Evolutionary conservation across 139 green algal species (phyloP).

Genomic region (Astrephomene gubernaculifera): DNA sequence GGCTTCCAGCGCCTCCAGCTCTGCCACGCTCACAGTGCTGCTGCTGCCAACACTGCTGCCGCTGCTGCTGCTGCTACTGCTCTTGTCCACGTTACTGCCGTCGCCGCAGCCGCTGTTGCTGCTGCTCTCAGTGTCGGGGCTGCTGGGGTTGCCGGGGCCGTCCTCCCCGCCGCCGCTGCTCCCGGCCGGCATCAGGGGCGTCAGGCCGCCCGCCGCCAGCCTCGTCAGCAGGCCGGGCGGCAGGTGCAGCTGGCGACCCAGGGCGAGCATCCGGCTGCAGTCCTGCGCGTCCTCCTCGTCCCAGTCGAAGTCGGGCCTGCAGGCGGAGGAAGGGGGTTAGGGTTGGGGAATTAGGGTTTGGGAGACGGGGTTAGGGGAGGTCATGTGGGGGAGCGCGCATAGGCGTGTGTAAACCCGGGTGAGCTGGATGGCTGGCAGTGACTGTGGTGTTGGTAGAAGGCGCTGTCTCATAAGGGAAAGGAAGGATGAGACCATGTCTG

Average conservation of each 20-base stretch:
- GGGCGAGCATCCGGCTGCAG: not conserved
- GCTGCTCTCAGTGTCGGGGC: too few relatives aligned
- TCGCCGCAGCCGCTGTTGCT: not conserved
- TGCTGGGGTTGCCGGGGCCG: not conserved
- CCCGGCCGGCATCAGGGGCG: not conserved
- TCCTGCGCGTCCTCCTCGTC: not conserved
- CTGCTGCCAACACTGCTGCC: not conserved
- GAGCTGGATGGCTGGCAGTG: too few relatives aligned
- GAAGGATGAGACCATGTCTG: too few relatives aligned
- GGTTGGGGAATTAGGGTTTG: too few relatives aligned
- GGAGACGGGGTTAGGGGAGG: too few relatives aligned
- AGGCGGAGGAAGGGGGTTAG: not conserved
- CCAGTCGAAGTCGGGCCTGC: not conserved
- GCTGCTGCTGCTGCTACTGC: not conserved
- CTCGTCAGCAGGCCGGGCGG: not conserved
- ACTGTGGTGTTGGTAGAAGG: too few relatives aligned
- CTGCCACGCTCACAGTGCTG: not conserved
- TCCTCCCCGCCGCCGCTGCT: not conserved
- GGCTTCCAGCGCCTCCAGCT: too few relatives aligned
- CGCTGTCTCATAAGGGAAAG: too few relatives aligned
- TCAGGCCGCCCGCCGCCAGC: not conserved
- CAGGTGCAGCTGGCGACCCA: not conserved
- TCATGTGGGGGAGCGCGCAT: too few relatives aligned
- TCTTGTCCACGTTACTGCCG: not conserved
- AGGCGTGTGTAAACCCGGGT: too few relatives aligned